Percentiles rank a stretch among this genome's conserved stretches.
Evolutionary conservation across 176 grass and related monocot species (phyloP).

Genomic region (Oryza meyeriana): DNA sequence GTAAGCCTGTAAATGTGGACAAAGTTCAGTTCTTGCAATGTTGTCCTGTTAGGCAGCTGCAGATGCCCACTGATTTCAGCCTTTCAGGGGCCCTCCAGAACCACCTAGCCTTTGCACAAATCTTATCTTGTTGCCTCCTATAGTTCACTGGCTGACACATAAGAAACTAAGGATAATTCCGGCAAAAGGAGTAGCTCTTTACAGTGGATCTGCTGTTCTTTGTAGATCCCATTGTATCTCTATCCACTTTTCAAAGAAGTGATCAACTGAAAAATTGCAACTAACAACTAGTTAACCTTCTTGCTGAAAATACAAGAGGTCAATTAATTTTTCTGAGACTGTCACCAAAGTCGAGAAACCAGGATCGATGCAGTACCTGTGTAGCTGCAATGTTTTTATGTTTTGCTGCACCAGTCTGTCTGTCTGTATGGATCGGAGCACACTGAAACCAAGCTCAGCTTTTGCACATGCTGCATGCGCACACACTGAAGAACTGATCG

Average conservation of each 20-base stretch:
- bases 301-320: background rate
- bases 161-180: too few species aligned
- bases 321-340: background rate
- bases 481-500: background rate
- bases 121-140: background rate
- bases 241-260: background rate
- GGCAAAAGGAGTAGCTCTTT: background rate
- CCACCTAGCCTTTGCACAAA: background rate
- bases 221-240: background rate
- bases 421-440: background rate
- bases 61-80: background rate
- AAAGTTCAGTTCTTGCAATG: background rate
- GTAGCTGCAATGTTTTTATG: background rate
- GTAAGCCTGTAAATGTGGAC: conserved; percentile 11
- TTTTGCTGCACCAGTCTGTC: conserved; percentile 16
- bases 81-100: background rate
- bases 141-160: background rate
- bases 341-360: background rate
- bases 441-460: conserved; percentile 16
- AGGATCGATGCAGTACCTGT: background rate
- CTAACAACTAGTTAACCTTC: background rate
- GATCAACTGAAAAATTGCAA: background rate
- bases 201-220: background rate
- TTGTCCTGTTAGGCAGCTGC: conserved; percentile 47
- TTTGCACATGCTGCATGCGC: background rate